These are phyloP conservation scores for Nemania serpens DNA, from an alignment of 2,329 filamentous ascomycete species.

Conservation along the genomic window DNA sequence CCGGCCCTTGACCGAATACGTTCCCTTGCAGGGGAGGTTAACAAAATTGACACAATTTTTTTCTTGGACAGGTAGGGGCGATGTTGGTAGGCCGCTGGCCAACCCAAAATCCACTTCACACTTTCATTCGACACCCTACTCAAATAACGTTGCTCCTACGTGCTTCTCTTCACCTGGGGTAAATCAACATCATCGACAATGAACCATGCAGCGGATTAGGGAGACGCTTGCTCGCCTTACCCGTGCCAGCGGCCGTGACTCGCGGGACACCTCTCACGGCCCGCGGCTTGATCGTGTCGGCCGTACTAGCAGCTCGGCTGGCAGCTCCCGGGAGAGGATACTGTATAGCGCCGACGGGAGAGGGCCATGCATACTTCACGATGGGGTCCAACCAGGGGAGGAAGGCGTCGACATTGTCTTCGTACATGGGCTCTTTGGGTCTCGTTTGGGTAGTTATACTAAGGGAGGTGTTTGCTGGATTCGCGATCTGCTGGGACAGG, in stretches of 20 bases:
- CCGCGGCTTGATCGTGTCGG: conserved; percentile 37
- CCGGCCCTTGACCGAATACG: conserved; percentile 22
- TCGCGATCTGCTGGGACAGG: conserved; percentile 38
- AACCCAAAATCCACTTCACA: conserved; percentile 6
- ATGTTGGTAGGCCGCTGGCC: conserved; percentile 3
- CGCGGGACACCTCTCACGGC: conserved; percentile 32
- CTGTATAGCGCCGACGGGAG: conserved; percentile 34
- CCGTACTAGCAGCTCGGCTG: conserved; percentile 37
- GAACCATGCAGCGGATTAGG: conserved; percentile 41
- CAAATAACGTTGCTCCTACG: conserved; percentile 5
- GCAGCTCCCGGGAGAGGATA: conserved; percentile 37
- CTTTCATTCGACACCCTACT: neutral
- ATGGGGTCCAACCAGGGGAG: conserved; percentile 32
- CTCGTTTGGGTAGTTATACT: conserved; percentile 35
- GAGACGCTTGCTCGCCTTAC: conserved; percentile 40
- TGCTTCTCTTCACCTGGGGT: conserved; percentile 12
- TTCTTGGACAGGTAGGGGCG: neutral
- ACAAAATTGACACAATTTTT: conserved; percentile 17
- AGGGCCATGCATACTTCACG: conserved; percentile 36
- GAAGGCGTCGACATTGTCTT: conserved; percentile 40
- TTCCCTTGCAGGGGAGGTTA: conserved; percentile 10
- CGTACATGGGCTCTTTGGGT: conserved; percentile 39
- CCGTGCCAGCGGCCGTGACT: conserved; percentile 34
- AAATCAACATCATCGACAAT: conserved; percentile 18
- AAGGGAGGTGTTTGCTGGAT: conserved; percentile 39